Evolutionary conservation across 306 rosid species (phyloP), one percentile per base, ranked within the genome.

Genomic region (Begonia masoniana): DNA sequence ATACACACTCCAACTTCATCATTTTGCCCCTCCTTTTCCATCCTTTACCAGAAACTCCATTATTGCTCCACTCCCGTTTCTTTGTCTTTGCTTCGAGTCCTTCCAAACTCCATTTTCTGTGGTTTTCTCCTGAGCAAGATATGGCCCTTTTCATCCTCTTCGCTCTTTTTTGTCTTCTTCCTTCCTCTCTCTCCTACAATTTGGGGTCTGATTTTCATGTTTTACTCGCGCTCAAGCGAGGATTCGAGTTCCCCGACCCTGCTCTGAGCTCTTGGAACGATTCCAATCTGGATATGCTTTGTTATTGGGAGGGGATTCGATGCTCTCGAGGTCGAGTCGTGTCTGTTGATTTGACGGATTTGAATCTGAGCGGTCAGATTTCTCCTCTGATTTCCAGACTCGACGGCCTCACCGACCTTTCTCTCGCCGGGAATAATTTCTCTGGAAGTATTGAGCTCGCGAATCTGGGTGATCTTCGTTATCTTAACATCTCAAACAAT

Each of bases 401-500:
- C 7, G 49, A 17, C 5, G 59, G 21, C 54, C 88, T 84, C 7
- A 73, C 59, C 35, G 58, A 55, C 42, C 69, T 84, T 39, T 74
- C 84, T 0, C 54, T 82, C 11, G 64, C 78, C 2, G 87, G 71
- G 12, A 85, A 85, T 62, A 43, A 54, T 21, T 71, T 82, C 24
- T 56, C 75, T 2, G 87, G 94, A 9, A 62, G 31, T 43, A 68
- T 87, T 35, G 89, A 83, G 2, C 54, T 81, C 50, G 94, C 74
- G 72, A 68, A 55, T 51, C 73, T 87, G 5, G 13, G 56, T 0
- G 55, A 51, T 50, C 68, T 88, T 12, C 74, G 61, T 7, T 67
- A 47, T 75, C 86, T 88, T 66, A 84, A 88, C 82, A 79, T 88
- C 43, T 84, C 97, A 43, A 74, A 61, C 76, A 88, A 88, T 57